These are phyloP conservation scores for carrot (Daucus carota) DNA, from an alignment of 129 eudicot genomes.

Conservation along the genomic window DNA sequence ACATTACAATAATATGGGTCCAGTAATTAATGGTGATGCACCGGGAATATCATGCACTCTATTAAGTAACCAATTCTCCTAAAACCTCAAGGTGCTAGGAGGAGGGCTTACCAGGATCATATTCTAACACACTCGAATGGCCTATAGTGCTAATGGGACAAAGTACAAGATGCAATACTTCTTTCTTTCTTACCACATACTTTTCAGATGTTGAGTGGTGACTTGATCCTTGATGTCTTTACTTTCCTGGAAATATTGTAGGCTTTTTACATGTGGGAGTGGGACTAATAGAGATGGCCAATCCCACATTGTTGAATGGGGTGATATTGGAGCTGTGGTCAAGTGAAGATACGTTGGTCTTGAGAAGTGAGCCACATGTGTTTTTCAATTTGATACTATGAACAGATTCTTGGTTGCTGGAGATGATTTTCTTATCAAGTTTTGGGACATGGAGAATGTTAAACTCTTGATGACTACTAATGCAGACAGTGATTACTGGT, in stretches of 20 bases:
- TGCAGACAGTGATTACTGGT: conserved; percentile 77
- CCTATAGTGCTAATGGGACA: conserved; percentile 39
- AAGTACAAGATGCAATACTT: conserved; percentile 19
- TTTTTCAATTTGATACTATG: conserved; percentile 50
- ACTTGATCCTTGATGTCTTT: not conserved
- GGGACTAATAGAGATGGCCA: conserved; percentile 50
- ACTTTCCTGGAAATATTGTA: conserved; percentile 6
- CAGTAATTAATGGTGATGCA: conserved; percentile 37
- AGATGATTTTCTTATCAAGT: conserved; percentile 48
- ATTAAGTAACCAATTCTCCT: too few species aligned
- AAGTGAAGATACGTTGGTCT: conserved; percentile 54
- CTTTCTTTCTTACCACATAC: not conserved
- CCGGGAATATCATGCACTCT: conserved; percentile 41
- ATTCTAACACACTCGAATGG: conserved; percentile 36
- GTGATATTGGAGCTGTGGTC: conserved; percentile 47
- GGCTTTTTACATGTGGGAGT: conserved; percentile 66
- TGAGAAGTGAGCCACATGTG: conserved; percentile 38
- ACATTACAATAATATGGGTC: conserved; percentile 33
- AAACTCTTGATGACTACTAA: conserved; percentile 32
- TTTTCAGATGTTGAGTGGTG: too few species aligned
- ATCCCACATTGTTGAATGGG: conserved; percentile 61
- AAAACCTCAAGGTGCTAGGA: too few species aligned
- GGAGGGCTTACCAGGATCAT: too few species aligned
- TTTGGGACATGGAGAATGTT: conserved; percentile 67
- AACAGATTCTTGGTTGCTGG: conserved; percentile 60